A percentile compares a stretch with the other conserved stretches of the same genome.
phyloP scores from a whole-genome alignment of 176 grass and related monocot species.

The Oryza glaberrima region DNA sequence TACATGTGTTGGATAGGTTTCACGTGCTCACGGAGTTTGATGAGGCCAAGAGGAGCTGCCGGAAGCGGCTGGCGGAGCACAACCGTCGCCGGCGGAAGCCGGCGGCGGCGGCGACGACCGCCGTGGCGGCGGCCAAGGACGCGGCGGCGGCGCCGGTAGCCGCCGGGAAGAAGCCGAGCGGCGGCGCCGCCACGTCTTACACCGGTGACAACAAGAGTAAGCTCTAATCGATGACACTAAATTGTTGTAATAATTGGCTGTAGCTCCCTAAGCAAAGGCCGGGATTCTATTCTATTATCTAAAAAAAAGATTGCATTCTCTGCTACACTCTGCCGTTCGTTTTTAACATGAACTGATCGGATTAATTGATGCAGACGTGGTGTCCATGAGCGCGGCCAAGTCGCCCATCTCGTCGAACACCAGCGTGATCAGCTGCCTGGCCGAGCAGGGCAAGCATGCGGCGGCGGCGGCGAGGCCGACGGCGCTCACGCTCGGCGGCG shows the following conservation, averaged over 20 bases:
- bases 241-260: too few relatives aligned
- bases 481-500: constrained; percentile 47
- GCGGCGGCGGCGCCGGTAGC: neutral
- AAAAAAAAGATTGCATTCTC: neutral
- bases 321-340: neutral
- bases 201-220: constrained; percentile 48
- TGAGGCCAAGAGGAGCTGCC: constrained; percentile 75
- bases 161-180: constrained; percentile 34
- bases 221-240: neutral
- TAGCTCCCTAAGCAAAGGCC: too few relatives aligned
- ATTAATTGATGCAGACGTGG: neutral
- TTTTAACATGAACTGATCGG: neutral
- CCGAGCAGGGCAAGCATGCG: constrained; percentile 33
- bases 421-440: constrained; percentile 53
- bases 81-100: constrained; percentile 86
- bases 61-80: constrained; percentile 80
- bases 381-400: constrained; percentile 30
- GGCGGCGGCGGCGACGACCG: neutral
- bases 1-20: constrained; percentile 42
- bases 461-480: constrained; percentile 38
- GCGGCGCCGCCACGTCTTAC: constrained; percentile 38
- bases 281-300: too few relatives aligned
- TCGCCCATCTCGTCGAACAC: constrained; percentile 61
- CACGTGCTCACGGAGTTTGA: constrained; percentile 78
- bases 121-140: constrained; percentile 10